Evolutionary conservation across 345 rosid genomes (phyloP).

Genomic region (Euclidium syriacum): DNA sequence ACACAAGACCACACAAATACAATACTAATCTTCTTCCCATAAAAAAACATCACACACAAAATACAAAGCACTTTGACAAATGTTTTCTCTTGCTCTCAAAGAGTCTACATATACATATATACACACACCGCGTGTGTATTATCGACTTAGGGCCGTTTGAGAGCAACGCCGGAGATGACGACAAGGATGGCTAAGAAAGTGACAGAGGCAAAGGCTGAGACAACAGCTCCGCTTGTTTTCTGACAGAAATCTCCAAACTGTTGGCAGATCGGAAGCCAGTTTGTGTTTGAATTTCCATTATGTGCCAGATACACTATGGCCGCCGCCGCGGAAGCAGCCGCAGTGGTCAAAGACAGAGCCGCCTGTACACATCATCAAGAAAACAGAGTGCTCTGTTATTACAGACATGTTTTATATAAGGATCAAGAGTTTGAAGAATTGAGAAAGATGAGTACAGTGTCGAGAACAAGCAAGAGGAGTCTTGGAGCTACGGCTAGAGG

Average conservation of each 20-base stretch:
- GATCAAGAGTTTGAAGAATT: neutral
- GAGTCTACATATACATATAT: neutral
- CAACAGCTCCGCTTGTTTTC: slow-evolving; percentile 61
- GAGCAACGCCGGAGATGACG: slow-evolving; percentile 49
- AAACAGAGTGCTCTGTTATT: slow-evolving; percentile 13
- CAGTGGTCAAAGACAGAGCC: slow-evolving; percentile 43
- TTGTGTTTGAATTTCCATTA: slow-evolving; percentile 61
- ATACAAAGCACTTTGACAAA: neutral
- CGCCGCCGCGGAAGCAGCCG: slow-evolving; percentile 46
- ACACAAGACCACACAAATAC: slow-evolving; percentile 9
- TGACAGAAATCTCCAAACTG: slow-evolving; percentile 76
- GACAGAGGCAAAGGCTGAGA: slow-evolving; percentile 49
- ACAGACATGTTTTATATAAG: neutral
- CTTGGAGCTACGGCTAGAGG: slow-evolving; percentile 62
- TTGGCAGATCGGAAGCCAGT: slow-evolving; percentile 65
- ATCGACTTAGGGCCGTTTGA: slow-evolving; percentile 19
- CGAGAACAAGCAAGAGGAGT: slow-evolving; percentile 54
- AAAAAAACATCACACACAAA: slow-evolving; percentile 1
- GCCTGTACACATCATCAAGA: slow-evolving; percentile 32
- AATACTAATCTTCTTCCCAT: neutral
- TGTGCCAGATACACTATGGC: slow-evolving; percentile 72
- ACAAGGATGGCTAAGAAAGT: slow-evolving; percentile 39
- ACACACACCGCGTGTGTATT: neutral
- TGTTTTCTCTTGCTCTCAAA: neutral
- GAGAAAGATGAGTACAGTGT: slow-evolving; percentile 45